Base-by-base conservation (phyloP, 768 basidiomycete species). In the button mushroom (Agaricus bisporus) region DNA sequence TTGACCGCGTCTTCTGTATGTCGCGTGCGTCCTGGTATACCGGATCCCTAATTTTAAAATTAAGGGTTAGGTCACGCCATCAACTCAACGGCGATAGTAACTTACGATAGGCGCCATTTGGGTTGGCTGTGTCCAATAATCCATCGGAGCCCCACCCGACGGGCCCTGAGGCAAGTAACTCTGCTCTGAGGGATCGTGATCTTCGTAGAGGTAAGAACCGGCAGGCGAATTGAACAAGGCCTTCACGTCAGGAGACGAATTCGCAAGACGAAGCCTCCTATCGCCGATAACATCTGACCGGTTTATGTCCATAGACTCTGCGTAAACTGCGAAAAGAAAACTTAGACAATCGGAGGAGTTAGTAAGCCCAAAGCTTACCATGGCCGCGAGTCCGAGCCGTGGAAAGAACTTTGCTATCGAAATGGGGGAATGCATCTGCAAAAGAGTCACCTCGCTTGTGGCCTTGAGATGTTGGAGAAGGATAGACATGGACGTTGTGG, bases 381-480 rank as follows among this genome's bases (percentile, higher is more conserved):
- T 75, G 74, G 64, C 88, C 87, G 55, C 82, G 80, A 47, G 83
- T 80, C 61, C 83, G 78, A 8, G 86, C 81, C 18, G 88, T 86
- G 14, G 93, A 86, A 45, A 97, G 76, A 1, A 97, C 83, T 68
- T 94, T 97, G 72, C 91, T 92, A 65, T 97, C 92, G 67, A 97
- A 95, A 68, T 95, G 93, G 22, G 93, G 90, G 77, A 95, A 95
- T 1, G 94, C 91, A 64, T 95, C 93, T 32, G 93, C 87, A 63
- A 95, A 95, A 1, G 93, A 92, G 63, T 98, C 95, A 6, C 87
- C 88, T 43, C 92, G 79, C 69, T 86, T 92, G 66, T 90, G 91
- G 1, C 80, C 80, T 52, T 87, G 83, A n/a, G 83, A 79, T 7
- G 85, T 85, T 14, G 85, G 80, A 25, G 88, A 85, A 20, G 89